Evolutionary conservation across 2,329 filamentous ascomycete genomes (phyloP).

Genomic region (Colletotrichum costaricense): DNA sequence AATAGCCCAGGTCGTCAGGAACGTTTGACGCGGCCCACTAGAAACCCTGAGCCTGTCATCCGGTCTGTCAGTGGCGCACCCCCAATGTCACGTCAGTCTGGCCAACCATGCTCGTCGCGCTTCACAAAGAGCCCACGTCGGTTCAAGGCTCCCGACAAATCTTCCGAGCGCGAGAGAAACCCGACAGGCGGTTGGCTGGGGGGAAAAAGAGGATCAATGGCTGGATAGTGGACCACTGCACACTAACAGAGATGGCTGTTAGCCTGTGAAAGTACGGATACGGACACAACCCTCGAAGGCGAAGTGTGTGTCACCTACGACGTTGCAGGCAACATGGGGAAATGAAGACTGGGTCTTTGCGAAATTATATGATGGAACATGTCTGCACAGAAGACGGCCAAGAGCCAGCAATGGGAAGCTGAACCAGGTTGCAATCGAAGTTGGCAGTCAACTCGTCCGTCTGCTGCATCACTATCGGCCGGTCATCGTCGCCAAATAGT

Average conservation of each 20-base stretch:
- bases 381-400: background rate
- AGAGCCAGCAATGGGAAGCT: background rate
- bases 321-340: conserved; percentile 5
- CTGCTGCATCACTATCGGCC: background rate
- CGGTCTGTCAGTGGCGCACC: conserved; percentile 18
- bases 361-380: conserved; percentile 2
- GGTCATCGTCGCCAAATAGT: conserved; percentile 13
- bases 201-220: background rate
- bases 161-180: conserved; percentile 14
- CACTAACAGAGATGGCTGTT: background rate
- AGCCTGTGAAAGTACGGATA: background rate
- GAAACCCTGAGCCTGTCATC: conserved; percentile 24
- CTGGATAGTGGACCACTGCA: background rate
- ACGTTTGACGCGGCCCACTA: conserved; percentile 7
- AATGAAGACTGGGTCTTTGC: conserved; percentile 16
- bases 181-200: background rate
- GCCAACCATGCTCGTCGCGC: conserved; percentile 5
- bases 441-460: background rate
- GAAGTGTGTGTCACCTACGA: background rate
- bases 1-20: conserved; percentile 17
- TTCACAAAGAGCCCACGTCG: conserved; percentile 10
- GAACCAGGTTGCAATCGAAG: background rate
- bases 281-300: background rate
- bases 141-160: conserved; percentile 22
- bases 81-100: conserved; percentile 33